Conservation (phyloP, 2,329 filamentous ascomycete species). For the Beauveria rudraprayagi region DNA sequence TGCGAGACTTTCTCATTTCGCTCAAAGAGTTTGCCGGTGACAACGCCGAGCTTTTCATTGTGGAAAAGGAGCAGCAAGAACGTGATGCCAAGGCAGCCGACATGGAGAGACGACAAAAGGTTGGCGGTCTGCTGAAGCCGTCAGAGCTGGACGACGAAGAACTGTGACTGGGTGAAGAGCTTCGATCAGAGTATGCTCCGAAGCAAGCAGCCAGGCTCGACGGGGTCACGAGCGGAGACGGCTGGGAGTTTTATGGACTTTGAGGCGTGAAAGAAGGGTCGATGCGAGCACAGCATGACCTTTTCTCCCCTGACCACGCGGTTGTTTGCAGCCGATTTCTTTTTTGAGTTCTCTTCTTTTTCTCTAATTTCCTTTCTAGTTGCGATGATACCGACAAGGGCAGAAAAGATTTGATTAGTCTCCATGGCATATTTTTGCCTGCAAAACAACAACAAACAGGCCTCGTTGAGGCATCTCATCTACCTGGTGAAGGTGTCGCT, state of each 20-base stretch:
- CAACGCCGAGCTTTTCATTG: constrained; percentile 85
- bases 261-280: constrained; percentile 20
- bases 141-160: constrained; percentile 92
- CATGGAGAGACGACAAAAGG: constrained; percentile 85
- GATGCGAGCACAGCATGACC: background rate
- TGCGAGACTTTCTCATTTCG: constrained; percentile 95
- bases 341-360: background rate
- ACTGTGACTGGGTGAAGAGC: constrained; percentile 71
- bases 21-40: constrained; percentile 95
- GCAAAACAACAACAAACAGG: background rate
- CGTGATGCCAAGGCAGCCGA: constrained; percentile 80
- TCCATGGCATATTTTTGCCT: background rate
- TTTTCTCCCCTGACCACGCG: background rate
- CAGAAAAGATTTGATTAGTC: constrained; percentile 5
- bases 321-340: background rate
- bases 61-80: constrained; percentile 90
- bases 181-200: constrained; percentile 53
- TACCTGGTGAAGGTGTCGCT: background rate
- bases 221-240: constrained; percentile 35
- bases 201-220: constrained; percentile 19
- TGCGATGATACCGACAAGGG: constrained; percentile 12
- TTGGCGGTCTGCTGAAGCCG: constrained; percentile 91
- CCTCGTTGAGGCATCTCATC: background rate
- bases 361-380: constrained; percentile 11
- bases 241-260: constrained; percentile 60